Percentiles rank a stretch among this genome's conserved stretches.
Evolutionary conservation across 2,329 filamentous ascomycete species (phyloP).

Genomic region (Trichophyton equinum): DNA sequence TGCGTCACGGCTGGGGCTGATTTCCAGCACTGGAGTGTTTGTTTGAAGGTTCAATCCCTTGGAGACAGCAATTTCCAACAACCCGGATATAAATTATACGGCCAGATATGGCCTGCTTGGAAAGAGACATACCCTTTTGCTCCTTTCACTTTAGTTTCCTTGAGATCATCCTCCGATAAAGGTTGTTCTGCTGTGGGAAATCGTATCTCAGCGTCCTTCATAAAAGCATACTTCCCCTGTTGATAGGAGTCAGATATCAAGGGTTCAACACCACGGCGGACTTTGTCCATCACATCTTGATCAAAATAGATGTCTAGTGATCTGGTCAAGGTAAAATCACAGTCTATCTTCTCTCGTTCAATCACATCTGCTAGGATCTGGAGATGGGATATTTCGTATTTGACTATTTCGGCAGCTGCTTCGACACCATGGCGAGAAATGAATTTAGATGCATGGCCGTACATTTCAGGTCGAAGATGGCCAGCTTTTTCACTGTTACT

Average conservation of each 20-base stretch:
- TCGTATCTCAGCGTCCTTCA: conserved; percentile 17
- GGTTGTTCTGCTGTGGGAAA: neutral
- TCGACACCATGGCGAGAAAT: conserved; percentile 24
- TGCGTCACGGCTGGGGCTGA: conserved; percentile 18
- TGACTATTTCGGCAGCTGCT: conserved; percentile 27
- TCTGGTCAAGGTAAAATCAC: conserved; percentile 30
- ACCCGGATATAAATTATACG: conserved; percentile 66
- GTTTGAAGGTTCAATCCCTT: conserved; percentile 43
- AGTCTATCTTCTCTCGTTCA: conserved; percentile 31
- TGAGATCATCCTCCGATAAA: neutral
- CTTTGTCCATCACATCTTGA: conserved; percentile 20
- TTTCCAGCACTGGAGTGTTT: conserved; percentile 33
- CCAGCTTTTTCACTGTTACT: conserved; percentile 19
- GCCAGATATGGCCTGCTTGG: conserved; percentile 32
- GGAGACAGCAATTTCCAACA: conserved; percentile 49
- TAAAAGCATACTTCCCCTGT: conserved; percentile 18
- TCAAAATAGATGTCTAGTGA: conserved; percentile 30
- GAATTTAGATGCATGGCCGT: conserved; percentile 25
- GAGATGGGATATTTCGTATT: conserved; percentile 32
- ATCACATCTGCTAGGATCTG: conserved; percentile 28
- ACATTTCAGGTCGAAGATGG: conserved; percentile 33
- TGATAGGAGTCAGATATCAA: conserved; percentile 18
- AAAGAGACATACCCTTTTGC: conserved; percentile 25
- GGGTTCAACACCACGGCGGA: conserved; percentile 20
- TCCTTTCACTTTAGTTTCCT: conserved; percentile 29